Percentiles rank a stretch among this genome's conserved stretches.
Evolutionary conservation across 2,329 filamentous ascomycete genomes (phyloP).

Genomic region (Venturia nashicola): DNA sequence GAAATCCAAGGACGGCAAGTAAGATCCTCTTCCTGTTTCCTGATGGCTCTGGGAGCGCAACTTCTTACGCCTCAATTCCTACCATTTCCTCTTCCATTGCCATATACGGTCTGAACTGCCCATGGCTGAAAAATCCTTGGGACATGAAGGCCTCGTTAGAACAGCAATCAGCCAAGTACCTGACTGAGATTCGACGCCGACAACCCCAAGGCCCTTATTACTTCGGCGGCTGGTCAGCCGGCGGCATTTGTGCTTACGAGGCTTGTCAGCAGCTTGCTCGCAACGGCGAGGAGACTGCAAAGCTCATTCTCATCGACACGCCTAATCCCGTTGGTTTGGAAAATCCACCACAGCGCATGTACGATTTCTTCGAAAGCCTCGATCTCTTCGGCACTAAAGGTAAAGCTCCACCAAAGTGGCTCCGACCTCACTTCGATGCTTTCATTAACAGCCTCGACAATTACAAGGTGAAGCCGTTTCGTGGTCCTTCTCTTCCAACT

Average conservation of each 20-base stretch:
- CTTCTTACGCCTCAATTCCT: slow-evolving; percentile 28
- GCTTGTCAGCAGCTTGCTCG: slow-evolving; percentile 15
- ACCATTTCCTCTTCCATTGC: slow-evolving; percentile 31
- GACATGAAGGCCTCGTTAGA: slow-evolving; percentile 23
- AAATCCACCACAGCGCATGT: slow-evolving; percentile 45
- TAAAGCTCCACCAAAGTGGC: slow-evolving; percentile 30
- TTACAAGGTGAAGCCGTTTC: slow-evolving; percentile 24
- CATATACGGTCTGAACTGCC: slow-evolving; percentile 40
- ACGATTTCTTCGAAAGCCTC: slow-evolving; percentile 36
- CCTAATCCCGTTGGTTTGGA: slow-evolving; percentile 36
- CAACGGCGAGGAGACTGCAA: slow-evolving; percentile 15
- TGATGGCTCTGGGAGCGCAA: slow-evolving; percentile 35
- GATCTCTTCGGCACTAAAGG: slow-evolving; percentile 30
- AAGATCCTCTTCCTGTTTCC: slow-evolving; percentile 32
- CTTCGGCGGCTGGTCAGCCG: slow-evolving; percentile 67
- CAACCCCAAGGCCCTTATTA: slow-evolving; percentile 46
- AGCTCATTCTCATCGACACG: slow-evolving; percentile 20
- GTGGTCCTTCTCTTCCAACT: slow-evolving; percentile 25
- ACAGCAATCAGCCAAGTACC: slow-evolving; percentile 25
- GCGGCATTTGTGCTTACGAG: slow-evolving; percentile 54
- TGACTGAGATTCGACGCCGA: slow-evolving; percentile 33
- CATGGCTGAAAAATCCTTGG: slow-evolving; percentile 23
- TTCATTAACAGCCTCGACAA: slow-evolving; percentile 35
- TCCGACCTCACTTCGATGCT: slow-evolving; percentile 39
- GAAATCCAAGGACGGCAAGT: slow-evolving; percentile 25